These are phyloP conservation scores for Microsporum canis DNA, from an alignment of 2,329 filamentous ascomycete genomes.

Conservation along the genomic window DNA sequence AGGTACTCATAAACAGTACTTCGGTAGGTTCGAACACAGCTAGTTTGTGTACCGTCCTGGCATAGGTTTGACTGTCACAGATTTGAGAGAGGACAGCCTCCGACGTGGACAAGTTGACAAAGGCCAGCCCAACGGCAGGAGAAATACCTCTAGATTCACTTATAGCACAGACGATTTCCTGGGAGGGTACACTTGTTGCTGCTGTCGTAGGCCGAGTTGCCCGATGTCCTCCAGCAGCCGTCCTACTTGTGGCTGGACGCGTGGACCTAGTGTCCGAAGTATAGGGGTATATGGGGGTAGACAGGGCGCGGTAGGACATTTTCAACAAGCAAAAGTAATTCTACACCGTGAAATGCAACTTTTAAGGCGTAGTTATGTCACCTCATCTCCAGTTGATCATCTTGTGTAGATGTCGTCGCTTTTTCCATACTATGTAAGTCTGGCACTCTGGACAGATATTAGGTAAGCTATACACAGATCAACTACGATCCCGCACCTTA, in stretches of 20 bases:
- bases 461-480: neutral
- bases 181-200: slow-evolving; percentile 44
- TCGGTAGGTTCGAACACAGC: slow-evolving; percentile 66
- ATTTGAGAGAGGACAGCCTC: slow-evolving; percentile 83
- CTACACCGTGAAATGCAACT: neutral
- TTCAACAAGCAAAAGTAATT: neutral
- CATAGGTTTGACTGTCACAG: slow-evolving; percentile 84
- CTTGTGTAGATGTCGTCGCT: neutral
- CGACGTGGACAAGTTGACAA: slow-evolving; percentile 74
- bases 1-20: slow-evolving; percentile 64
- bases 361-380: neutral
- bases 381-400: neutral
- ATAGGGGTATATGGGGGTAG: neutral
- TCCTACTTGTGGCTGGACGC: slow-evolving; percentile 16
- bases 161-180: slow-evolving; percentile 77
- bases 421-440: neutral
- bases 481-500: neutral
- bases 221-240: slow-evolving; percentile 28
- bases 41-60: slow-evolving; percentile 77
- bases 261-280: neutral
- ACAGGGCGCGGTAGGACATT: neutral
- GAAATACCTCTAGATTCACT: slow-evolving; percentile 79
- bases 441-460: neutral
- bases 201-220: slow-evolving; percentile 45
- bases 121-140: slow-evolving; percentile 72